phyloP scores from a whole-genome alignment of 2,329 filamentous ascomycete genomes.

The Apiospora kogelbergensis region DNA sequence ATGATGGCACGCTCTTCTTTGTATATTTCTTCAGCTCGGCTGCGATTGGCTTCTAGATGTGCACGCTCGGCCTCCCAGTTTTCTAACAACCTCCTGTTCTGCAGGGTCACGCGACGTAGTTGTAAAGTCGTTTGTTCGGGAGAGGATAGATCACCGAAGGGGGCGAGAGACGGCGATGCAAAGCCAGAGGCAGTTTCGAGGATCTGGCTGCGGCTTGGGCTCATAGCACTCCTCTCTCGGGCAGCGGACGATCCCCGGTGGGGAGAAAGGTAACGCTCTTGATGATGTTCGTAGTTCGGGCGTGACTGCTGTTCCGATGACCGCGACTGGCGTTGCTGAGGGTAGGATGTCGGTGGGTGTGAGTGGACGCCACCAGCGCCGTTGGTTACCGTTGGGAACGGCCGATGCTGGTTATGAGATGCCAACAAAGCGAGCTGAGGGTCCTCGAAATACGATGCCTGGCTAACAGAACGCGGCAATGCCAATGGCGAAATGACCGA shows the following conservation, averaged over 20 bases:
- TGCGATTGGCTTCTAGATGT: conserved; percentile 53
- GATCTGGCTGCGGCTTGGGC: conserved; percentile 23
- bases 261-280: conserved; percentile 24
- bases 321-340: neutral
- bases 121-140: conserved; percentile 23
- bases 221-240: conserved; percentile 21
- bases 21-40: conserved; percentile 55
- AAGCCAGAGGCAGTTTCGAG: conserved; percentile 2
- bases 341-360: conserved; percentile 15
- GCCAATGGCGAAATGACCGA: conserved; percentile 42
- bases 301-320: neutral
- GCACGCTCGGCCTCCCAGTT: conserved; percentile 55
- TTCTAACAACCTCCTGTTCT: conserved; percentile 36
- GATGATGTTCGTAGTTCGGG: neutral
- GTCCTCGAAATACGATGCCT: conserved; percentile 38
- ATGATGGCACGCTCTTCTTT: conserved; percentile 54
- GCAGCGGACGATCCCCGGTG: conserved; percentile 19
- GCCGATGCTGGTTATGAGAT: conserved; percentile 6
- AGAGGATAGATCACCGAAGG: conserved; percentile 13
- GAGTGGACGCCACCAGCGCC: conserved; percentile 18
- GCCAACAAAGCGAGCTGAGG: conserved; percentile 21
- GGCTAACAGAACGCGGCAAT: conserved; percentile 35
- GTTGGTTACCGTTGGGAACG: conserved; percentile 24
- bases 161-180: conserved; percentile 17
- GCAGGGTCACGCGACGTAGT: conserved; percentile 20